phyloP scores from a whole-genome alignment of 208 protist genomes.

The Endotrypanum monterogeii region DNA sequence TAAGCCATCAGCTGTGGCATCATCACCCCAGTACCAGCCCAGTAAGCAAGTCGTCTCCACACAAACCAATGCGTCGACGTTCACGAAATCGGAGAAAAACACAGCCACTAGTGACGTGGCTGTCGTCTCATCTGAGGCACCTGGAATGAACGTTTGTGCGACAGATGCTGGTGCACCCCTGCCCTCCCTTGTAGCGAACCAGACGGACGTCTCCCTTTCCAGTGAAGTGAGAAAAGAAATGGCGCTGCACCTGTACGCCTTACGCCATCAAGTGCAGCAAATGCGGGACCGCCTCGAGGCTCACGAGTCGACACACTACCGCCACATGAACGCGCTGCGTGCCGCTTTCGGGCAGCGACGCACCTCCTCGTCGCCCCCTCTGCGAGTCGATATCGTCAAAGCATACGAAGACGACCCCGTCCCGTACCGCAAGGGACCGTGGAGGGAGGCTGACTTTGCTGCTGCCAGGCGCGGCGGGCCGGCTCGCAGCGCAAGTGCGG shows the following conservation, averaged over 20 bases:
- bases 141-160: not conserved
- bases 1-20: not conserved
- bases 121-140: not conserved
- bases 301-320: conserved; percentile 26
- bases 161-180: not conserved
- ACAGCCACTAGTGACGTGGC: not conserved
- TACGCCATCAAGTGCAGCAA: conserved; percentile 46
- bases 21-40: not conserved
- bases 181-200: not conserved
- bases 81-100: not conserved
- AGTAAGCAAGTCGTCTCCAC: not conserved
- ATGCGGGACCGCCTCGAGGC: conserved; percentile 36
- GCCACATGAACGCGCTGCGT: conserved; percentile 16
- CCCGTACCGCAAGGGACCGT: conserved; percentile 62
- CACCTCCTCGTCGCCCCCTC: not conserved
- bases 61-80: not conserved
- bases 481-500: not conserved
- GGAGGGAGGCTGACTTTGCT: conserved; percentile 23
- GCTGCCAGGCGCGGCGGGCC: not conserved
- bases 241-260: conserved; percentile 56
- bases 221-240: conserved; percentile 51
- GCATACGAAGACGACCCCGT: conserved; percentile 55
- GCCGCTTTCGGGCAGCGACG: not conserved
- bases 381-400: conserved; percentile 61
- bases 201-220: conserved; percentile 15